Percentiles rank a stretch among this genome's conserved stretches.
Evolutionary conservation across 495 filamentous ascomycete genomes (phyloP).

Genomic region (Hypomontagnella submonticulosa): DNA sequence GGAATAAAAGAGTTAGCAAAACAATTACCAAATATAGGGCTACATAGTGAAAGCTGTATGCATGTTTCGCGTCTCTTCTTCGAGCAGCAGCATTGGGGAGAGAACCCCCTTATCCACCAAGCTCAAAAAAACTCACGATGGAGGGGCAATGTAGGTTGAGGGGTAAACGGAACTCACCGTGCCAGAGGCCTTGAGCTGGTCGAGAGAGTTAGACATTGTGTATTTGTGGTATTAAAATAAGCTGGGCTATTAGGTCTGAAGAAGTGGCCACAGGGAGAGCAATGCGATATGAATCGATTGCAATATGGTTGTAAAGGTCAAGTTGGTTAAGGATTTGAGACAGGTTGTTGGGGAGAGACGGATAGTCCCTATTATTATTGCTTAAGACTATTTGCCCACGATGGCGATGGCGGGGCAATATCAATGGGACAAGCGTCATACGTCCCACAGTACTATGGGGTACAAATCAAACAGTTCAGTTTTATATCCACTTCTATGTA

Average conservation of each 20-base stretch:
- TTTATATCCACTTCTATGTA: slow-evolving; percentile 20
- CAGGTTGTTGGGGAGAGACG: slow-evolving; percentile 31
- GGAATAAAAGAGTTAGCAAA: background rate
- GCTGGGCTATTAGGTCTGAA: slow-evolving; percentile 14
- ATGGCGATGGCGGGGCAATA: slow-evolving; percentile 39
- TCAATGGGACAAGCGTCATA: slow-evolving; percentile 38
- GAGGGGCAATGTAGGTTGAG: slow-evolving; percentile 49
- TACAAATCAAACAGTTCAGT: slow-evolving; percentile 18
- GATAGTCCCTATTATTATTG: slow-evolving; percentile 21
- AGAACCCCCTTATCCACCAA: slow-evolving; percentile 19
- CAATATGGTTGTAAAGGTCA: slow-evolving; percentile 31
- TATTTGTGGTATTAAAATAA: slow-evolving; percentile 22
- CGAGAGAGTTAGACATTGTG: slow-evolving; percentile 86
- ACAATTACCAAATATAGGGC: too few relatives aligned
- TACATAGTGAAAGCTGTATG: background rate
- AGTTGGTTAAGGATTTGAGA: slow-evolving; percentile 18
- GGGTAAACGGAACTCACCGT: slow-evolving; percentile 76
- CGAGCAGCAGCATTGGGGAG: background rate
- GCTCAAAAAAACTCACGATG: slow-evolving; percentile 41
- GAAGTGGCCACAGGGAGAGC: slow-evolving; percentile 4
- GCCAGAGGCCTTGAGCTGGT: slow-evolving; percentile 95
- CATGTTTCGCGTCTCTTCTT: background rate
- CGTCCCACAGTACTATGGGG: slow-evolving; percentile 35
- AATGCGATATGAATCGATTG: slow-evolving; percentile 1
- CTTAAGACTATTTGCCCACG: slow-evolving; percentile 31